These are phyloP conservation scores for Chernovozyma sophiae-reginae DNA, from an alignment of 1,139 yeast species.

Conservation along the genomic window DNA sequence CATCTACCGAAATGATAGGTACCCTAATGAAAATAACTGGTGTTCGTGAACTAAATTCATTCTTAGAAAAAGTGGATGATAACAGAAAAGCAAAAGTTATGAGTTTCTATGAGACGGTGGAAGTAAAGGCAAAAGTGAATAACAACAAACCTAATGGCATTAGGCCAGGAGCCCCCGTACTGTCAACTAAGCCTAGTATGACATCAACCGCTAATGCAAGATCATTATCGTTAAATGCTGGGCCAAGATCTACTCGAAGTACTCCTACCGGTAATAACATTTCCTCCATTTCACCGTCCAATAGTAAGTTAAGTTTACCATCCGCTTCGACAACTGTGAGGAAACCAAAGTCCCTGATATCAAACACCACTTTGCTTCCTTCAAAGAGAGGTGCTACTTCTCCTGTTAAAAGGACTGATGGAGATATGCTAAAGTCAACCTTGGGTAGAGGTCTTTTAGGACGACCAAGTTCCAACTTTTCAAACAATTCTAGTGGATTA, in stretches of 20 bases:
- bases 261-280: constrained; percentile 5
- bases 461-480: constrained; percentile 20
- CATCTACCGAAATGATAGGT: constrained; percentile 78
- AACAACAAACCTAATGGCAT: constrained; percentile 7
- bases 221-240: constrained; percentile 7
- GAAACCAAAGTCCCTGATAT: constrained; percentile 7
- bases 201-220: constrained; percentile 6
- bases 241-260: constrained; percentile 10
- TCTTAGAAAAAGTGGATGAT: constrained; percentile 69
- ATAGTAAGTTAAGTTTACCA: constrained; percentile 7
- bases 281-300: no score
- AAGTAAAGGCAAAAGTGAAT: constrained; percentile 38
- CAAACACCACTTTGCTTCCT: constrained; percentile 37
- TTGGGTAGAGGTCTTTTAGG: constrained; percentile 37
- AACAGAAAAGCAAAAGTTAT: constrained; percentile 64
- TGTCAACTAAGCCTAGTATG: constrained; percentile 8
- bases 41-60: constrained; percentile 57
- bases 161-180: constrained; percentile 8
- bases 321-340: constrained; percentile 6
- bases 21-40: constrained; percentile 80
- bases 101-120: constrained; percentile 54
- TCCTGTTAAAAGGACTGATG: constrained; percentile 48
- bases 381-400: constrained; percentile 65
- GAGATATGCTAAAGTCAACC: constrained; percentile 21
- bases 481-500: constrained; percentile 11